Conservation (phyloP, 441 rosid species). For the Gossypium davidsonii region DNA sequence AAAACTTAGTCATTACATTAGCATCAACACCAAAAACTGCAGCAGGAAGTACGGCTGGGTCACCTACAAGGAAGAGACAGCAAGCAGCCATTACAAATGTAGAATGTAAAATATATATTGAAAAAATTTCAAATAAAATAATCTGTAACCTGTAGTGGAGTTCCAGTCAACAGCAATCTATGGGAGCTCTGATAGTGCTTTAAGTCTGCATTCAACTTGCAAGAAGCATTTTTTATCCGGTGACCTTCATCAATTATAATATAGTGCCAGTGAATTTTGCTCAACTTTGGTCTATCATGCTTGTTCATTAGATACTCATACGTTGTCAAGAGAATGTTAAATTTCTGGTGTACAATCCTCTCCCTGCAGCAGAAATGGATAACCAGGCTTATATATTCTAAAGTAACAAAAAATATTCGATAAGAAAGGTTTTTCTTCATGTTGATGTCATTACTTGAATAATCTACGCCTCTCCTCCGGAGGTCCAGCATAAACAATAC, state of each 20-base stretch:
- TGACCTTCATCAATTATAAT: constrained; percentile 96
- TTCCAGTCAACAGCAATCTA: constrained; percentile 86
- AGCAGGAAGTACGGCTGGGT: not conserved
- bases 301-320: constrained; percentile 96
- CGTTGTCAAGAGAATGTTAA: constrained; percentile 86
- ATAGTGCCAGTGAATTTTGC: constrained; percentile 89
- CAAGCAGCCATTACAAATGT: not conserved
- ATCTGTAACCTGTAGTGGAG: constrained; percentile 70
- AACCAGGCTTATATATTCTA: constrained; percentile 13
- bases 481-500: constrained; percentile 80
- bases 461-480: constrained; percentile 89
- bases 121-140: not conserved
- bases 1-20: constrained; percentile 17
- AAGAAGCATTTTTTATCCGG: constrained; percentile 95
- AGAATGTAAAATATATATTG: not conserved
- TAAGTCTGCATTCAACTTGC: constrained; percentile 92
- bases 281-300: constrained; percentile 89
- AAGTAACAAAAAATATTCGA: constrained; percentile 10
- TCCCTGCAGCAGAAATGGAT: constrained; percentile 55
- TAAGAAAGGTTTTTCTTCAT: constrained; percentile 1
- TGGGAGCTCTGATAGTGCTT: constrained; percentile 85
- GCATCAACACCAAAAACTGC: constrained; percentile 6
- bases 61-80: not conserved
- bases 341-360: constrained; percentile 78
- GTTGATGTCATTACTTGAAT: constrained; percentile 59